Conservation (phyloP, 2,329 filamentous ascomycete species). For the Verticillium isaacii region DNA sequence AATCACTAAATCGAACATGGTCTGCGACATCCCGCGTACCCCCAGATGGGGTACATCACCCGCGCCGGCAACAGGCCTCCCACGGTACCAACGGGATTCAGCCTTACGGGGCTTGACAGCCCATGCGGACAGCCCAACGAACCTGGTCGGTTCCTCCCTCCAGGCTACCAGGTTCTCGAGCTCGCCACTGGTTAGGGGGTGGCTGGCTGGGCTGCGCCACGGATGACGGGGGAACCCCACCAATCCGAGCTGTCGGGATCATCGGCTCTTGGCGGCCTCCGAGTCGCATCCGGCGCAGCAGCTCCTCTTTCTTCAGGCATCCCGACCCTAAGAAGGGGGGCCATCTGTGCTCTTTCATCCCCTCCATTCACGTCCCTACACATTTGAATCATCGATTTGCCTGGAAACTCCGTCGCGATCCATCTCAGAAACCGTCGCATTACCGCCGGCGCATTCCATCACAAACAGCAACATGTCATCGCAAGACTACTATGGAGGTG, state of each 20-base stretch:
- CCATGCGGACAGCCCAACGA: neutral
- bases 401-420: neutral
- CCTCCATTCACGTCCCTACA: neutral
- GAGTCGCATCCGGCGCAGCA: neutral
- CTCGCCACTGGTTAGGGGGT: neutral
- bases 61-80: too few relatives aligned
- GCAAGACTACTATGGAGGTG: conserved; percentile 31
- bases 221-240: neutral
- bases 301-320: neutral
- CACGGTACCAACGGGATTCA: neutral
- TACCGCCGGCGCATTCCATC: neutral
- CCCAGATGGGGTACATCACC: too few relatives aligned
- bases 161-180: neutral
- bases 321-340: neutral
- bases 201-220: neutral
- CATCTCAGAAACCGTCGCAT: neutral
- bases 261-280: neutral
- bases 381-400: neutral
- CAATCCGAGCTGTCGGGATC: neutral
- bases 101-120: neutral
- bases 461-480: conserved; percentile 24
- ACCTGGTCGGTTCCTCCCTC: neutral
- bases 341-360: neutral
- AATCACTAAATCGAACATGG: too few relatives aligned
- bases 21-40: neutral